Evolutionary conservation across 2,329 filamentous ascomycete genomes (phyloP).

Genomic region (Podosphaera leucotricha): DNA sequence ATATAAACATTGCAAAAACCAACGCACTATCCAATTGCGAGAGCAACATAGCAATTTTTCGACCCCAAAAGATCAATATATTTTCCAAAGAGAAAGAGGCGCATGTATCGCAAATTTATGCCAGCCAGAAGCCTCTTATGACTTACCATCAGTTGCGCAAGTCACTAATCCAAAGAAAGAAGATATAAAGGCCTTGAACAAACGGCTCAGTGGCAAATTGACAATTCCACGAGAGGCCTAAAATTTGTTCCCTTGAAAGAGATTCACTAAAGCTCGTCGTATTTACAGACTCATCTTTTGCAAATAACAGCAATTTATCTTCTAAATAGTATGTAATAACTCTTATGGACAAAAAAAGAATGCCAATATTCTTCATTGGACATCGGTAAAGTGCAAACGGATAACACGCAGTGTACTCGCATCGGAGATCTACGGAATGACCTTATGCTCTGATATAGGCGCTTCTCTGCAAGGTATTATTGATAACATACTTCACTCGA

Average conservation of each 20-base stretch:
- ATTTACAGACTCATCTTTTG: not conserved
- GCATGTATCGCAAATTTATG: not conserved
- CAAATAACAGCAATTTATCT: constrained; percentile 1
- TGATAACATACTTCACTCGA: not conserved
- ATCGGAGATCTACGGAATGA: not conserved
- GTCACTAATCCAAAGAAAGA: too few relatives aligned
- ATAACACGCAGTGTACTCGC: not conserved
- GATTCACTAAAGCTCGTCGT: not conserved
- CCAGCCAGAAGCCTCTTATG: not conserved
- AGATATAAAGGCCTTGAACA: not conserved
- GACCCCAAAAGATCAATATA: not conserved
- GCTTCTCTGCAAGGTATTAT: not conserved
- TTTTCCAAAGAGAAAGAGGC: not conserved
- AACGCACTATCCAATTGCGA: not conserved
- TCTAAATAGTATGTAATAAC: constrained; percentile 1
- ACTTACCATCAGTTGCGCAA: too few relatives aligned
- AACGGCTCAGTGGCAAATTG: not conserved
- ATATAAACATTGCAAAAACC: not conserved
- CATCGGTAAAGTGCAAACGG: constrained; percentile 1
- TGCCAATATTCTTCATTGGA: constrained; percentile 1
- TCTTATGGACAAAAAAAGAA: not conserved
- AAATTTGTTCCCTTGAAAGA: not conserved
- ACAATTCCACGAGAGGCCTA: not conserved
- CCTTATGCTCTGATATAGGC: not conserved
- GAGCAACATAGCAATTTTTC: not conserved